phyloP scores from a whole-genome alignment of 2,329 filamentous ascomycete species.

The Trichoderma semiorbis region DNA sequence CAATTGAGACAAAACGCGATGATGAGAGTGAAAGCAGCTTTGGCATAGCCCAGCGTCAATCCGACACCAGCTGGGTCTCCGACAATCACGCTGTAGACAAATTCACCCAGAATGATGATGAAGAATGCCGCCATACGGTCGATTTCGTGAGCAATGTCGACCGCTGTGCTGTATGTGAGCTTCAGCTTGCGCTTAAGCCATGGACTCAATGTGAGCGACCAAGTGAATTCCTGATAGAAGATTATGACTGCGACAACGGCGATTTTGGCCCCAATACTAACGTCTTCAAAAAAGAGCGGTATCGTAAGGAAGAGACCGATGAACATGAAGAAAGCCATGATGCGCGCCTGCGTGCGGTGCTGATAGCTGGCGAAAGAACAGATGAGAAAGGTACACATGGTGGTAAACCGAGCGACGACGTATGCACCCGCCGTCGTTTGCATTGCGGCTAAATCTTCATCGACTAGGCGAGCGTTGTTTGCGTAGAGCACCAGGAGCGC shows the following conservation, averaged over 20 bases:
- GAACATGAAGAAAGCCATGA: conserved; percentile 41
- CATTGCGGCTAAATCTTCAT: conserved; percentile 42
- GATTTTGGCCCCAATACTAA: conserved; percentile 41
- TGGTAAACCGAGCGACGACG: conserved; percentile 42
- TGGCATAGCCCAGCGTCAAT: conserved; percentile 40
- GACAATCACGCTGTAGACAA: conserved; percentile 47
- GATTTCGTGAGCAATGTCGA: conserved; percentile 48
- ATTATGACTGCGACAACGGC: conserved; percentile 42
- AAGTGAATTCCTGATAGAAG: conserved; percentile 40
- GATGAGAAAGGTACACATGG: conserved; percentile 38
- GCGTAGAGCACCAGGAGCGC: conserved; percentile 45
- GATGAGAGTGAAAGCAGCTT: conserved; percentile 46
- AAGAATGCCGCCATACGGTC: conserved; percentile 50
- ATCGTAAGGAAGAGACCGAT: conserved; percentile 40
- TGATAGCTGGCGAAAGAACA: conserved; percentile 47
- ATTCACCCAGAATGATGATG: conserved; percentile 51
- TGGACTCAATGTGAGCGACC: conserved; percentile 44
- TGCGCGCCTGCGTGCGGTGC: conserved; percentile 43
- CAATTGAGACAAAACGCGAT: conserved; percentile 50
- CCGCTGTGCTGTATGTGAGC: conserved; percentile 45
- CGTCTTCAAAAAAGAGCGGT: conserved; percentile 41
- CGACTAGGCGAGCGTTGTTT: conserved; percentile 44
- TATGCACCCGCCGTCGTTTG: conserved; percentile 46
- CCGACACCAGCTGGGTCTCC: conserved; percentile 45
- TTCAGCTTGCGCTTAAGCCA: conserved; percentile 41